Evolutionary conservation across 768 basidiomycete species (phyloP).

Genomic region (Suillus subaureus): DNA sequence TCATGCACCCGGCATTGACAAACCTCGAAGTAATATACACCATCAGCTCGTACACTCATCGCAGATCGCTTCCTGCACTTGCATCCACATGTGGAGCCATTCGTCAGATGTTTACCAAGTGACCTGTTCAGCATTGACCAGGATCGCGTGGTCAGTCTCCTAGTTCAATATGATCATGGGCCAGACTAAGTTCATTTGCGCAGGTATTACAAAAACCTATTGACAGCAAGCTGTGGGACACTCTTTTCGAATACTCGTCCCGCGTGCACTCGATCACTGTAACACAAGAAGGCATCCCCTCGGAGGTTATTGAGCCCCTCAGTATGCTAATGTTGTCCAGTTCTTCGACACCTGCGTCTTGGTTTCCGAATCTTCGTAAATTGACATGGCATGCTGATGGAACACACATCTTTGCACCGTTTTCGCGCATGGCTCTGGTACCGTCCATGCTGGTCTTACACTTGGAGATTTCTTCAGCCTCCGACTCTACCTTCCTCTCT

Average conservation of each 20-base stretch:
- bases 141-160: background rate
- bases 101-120: background rate
- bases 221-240: slow-evolving; percentile 18
- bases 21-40: background rate
- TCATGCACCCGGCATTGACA: background rate
- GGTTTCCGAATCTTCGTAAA: slow-evolving; percentile 25
- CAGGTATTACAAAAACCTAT: background rate
- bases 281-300: background rate
- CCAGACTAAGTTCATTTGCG: background rate
- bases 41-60: background rate
- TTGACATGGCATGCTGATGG: slow-evolving; percentile 26
- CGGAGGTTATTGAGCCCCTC: background rate
- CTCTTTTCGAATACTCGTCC: slow-evolving; percentile 21
- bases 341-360: slow-evolving; percentile 18
- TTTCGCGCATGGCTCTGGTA: slow-evolving; percentile 26
- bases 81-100: background rate
- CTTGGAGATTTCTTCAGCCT: background rate
- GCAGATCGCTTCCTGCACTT: background rate
- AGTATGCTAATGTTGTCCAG: slow-evolving; percentile 16
- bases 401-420: slow-evolving; percentile 18
- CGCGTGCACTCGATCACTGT: slow-evolving; percentile 21
- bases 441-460: slow-evolving; percentile 14
- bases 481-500: background rate
- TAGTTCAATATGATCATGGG: background rate
- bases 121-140: background rate